Evolutionary conservation across 2,329 filamentous ascomycete genomes (phyloP), one percentile per base, ranked within the genome.

Genomic region (Cladosporium cucumerinum): DNA sequence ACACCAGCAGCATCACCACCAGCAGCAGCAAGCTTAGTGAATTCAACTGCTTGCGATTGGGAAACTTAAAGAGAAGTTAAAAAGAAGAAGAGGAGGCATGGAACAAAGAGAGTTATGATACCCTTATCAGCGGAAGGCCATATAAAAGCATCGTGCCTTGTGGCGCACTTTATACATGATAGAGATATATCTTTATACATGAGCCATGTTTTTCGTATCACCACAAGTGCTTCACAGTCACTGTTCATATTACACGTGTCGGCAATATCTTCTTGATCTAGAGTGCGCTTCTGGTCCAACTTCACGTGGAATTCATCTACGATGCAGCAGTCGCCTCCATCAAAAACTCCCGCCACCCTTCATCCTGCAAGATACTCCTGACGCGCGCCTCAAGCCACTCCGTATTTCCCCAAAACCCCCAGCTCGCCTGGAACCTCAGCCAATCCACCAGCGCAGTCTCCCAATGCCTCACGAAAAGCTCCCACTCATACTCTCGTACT

Each of bases 371-470:
- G n/a, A 72, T 70, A 16, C 48, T 30, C 18, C 69, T 63, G 1
- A 66, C 69, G 5, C 70, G 26, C 10, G 65, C 67, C 65, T 73
- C 69, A 5, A 73, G 66, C 71, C 71, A 73, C 25, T 66, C 65
- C 2, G 67, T 71, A 43, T 73, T 73, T 7, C 71, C 71, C 68
- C 69, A 70, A 28, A 69, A 66, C 26, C 68, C 68, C 70, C 70
- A 70, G 25, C 76, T 75, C 2, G 76, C 77, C 59, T 79, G 78
- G 48, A 79, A 79, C 4, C 78, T 67, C 34, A 87, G 81, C 88
- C 88, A 90, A 70, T 90, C 88, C 0, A 90, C 86, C 3, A 90
- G 73, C 0, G 88, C 87, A 3, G 82, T 83, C 73, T 90, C 86
- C 87, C 87, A 90, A 69, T 90, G 87, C 23, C 82, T 75, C 5